Base-by-base conservation (phyloP, 768 basidiomycete genomes). In the Boletus rubescentipes region DNA sequence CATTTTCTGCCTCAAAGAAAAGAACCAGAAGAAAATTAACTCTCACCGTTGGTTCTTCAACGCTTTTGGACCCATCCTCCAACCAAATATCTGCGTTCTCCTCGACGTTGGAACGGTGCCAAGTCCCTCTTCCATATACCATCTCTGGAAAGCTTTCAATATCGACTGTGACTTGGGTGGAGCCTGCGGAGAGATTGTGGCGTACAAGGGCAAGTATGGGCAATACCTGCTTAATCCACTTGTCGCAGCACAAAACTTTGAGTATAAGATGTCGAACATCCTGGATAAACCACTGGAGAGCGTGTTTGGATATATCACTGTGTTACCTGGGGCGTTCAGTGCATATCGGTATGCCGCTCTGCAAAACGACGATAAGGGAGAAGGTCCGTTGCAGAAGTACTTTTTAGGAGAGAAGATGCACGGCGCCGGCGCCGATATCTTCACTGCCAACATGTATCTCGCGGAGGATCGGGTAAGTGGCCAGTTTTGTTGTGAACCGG, bases 331-430 rank as follows among this genome's bases (percentile, higher is more conserved):
- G 49, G 93, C 94, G 1, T 96, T 96, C 72, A 92, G 88, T 54
- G 94, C 93, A 3, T 96, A 93, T 67, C 75, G 90, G 45, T 91
- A 95, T 67, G 91, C 94, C 54, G 94, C 93, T 10, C 68, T 98
- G 49, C 90, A 93, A 73, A 97, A 98, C 64, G 92, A 96, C 55
- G 65, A 71, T 0, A 76, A 66, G 21, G 95, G 94, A 0, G 84
- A 93, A 61, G 96, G 95, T 0, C 96, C 93, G 0, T 65, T 98
- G 61, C 89, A 93, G 65, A 93, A 96, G 71, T 98, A 99, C 75
- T 99, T 99, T 78, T 74, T 97, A 20, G 97, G 97, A 6, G 97
- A 99, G 77, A 93, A 87, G 64, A 88, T 97, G 87, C 90, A 91
- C 56, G 90, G 89, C 30, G 84, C 88, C 4, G 89, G 83, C 14